Conservation (phyloP, 306 rosid genomes). For the Rubus idaeus region DNA sequence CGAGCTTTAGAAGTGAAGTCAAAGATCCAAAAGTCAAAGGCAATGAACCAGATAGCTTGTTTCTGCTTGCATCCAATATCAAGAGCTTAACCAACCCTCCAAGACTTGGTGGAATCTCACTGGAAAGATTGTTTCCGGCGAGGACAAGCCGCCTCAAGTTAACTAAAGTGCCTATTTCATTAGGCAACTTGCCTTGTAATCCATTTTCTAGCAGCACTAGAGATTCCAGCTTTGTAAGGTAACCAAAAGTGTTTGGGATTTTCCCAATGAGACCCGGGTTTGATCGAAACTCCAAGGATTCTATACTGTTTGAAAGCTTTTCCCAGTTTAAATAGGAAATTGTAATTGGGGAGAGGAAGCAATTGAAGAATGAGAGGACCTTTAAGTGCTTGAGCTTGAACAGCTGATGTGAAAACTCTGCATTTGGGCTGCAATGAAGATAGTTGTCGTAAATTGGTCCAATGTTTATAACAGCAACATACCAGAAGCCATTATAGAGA, state of each 20-base stretch:
- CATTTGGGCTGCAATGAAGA: constrained; percentile 29
- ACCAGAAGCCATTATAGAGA: constrained; percentile 48
- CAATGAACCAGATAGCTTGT: constrained; percentile 39
- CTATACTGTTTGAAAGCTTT: constrained; percentile 37
- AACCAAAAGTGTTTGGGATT: constrained; percentile 42
- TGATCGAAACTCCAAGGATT: constrained; percentile 47
- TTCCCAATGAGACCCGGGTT: constrained; percentile 52
- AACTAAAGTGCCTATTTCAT: constrained; percentile 34
- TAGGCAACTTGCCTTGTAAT: constrained; percentile 39
- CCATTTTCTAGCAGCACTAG: constrained; percentile 45
- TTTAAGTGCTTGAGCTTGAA: constrained; percentile 52
- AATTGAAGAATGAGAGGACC: constrained; percentile 38
- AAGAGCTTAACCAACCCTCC: constrained; percentile 36
- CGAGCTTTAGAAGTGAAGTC: constrained; percentile 47
- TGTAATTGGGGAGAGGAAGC: constrained; percentile 41
- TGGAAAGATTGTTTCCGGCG: constrained; percentile 34
- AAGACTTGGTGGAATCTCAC: constrained; percentile 40
- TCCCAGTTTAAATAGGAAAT: constrained; percentile 48
- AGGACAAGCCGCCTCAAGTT: constrained; percentile 44
- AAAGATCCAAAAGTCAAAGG: constrained; percentile 34
- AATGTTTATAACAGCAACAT: constrained; percentile 36
- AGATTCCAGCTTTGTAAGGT: constrained; percentile 45
- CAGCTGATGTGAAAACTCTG: constrained; percentile 35
- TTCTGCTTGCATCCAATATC: constrained; percentile 51
- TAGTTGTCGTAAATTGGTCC: constrained; percentile 54